Evolutionary conservation across 345 rosid species (phyloP).

Genomic region (Linum trigynum): DNA sequence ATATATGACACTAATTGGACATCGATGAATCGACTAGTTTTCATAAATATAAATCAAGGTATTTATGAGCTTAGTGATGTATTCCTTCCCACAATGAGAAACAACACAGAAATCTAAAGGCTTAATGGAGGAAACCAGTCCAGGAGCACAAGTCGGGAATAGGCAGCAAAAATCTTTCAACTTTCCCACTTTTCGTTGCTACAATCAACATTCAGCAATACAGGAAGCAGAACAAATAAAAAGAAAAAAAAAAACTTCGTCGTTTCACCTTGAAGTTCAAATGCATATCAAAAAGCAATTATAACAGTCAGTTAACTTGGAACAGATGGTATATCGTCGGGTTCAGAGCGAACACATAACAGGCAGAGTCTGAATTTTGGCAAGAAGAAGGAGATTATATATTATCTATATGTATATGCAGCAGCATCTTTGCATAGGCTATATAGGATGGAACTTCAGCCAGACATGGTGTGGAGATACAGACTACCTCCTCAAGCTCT

Average conservation of each 20-base stretch:
- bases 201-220: not conserved
- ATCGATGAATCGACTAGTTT: no score
- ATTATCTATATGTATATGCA: constrained; percentile 3
- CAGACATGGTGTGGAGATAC: not conserved
- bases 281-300: not conserved
- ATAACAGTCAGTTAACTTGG: not conserved
- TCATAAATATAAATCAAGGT: no score
- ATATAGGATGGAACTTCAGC: not conserved
- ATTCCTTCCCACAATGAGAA: no score
- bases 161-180: not conserved
- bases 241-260: no score
- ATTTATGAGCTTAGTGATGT: no score
- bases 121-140: no score
- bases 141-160: no score
- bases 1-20: no score
- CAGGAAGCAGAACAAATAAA: not conserved
- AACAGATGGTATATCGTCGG: not conserved
- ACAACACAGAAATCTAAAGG: no score
- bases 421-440: constrained; percentile 6
- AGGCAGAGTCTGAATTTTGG: not conserved
- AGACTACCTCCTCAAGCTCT: constrained; percentile 23
- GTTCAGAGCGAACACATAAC: not conserved
- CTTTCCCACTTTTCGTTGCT: not conserved
- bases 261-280: not conserved
- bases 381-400: not conserved